phyloP scores from a whole-genome alignment of 306 rosid species.

The Begonia masoniana region DNA sequence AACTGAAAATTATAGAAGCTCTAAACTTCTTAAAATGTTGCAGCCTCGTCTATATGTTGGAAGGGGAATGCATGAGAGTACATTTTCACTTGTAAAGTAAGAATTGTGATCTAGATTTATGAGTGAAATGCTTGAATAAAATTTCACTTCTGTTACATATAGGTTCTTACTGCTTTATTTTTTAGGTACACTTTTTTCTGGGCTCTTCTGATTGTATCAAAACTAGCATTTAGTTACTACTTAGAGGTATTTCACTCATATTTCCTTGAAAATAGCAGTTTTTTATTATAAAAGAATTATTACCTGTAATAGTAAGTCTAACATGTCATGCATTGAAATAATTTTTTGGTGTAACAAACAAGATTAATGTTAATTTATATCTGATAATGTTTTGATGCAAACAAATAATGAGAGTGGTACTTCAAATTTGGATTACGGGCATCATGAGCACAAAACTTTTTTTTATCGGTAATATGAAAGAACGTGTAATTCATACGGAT shows the following conservation, averaged over 20 bases:
- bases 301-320: too few species aligned
- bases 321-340: too few species aligned
- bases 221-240: conserved; percentile 82
- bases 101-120: conserved; percentile 16
- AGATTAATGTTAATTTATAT: too few species aligned
- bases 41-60: conserved; percentile 97
- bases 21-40: conserved; percentile 9
- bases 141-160: conserved; percentile 20
- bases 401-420: too few species aligned
- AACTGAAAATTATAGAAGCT: too few species aligned
- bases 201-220: conserved; percentile 65
- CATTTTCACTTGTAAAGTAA: conserved; percentile 65
- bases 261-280: background rate
- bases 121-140: conserved; percentile 9
- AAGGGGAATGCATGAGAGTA: conserved; percentile 98
- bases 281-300: background rate
- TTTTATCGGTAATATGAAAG: too few species aligned
- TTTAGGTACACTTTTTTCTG: conserved; percentile 83
- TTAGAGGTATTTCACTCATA: conserved; percentile 53
- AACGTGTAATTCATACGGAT: background rate
- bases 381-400: too few species aligned
- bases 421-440: too few species aligned
- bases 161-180: conserved; percentile 17
- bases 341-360: too few species aligned
- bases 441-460: too few species aligned